These are phyloP conservation scores for Trichoderma asperelloides DNA, from an alignment of 495 filamentous ascomycete genomes.

Conservation along the genomic window DNA sequence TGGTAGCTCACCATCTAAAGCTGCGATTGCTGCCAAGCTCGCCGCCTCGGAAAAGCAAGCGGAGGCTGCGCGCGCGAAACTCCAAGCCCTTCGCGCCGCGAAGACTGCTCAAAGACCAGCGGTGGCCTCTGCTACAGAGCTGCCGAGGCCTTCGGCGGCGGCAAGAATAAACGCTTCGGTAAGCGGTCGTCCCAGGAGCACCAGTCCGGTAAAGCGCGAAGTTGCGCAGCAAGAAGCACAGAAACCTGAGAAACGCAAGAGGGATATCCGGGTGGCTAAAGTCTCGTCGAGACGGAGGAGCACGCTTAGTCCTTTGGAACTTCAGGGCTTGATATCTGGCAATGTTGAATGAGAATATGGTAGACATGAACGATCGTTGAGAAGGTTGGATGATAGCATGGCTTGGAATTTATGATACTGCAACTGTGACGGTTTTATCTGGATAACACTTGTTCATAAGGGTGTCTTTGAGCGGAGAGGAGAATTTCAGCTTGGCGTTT, in stretches of 20 bases:
- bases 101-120: slow-evolving; percentile 9
- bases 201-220: slow-evolving; percentile 7
- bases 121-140: slow-evolving; percentile 10
- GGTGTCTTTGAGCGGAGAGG: too few species aligned
- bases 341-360: slow-evolving; percentile 10
- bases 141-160: neutral
- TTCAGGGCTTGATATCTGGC: slow-evolving; percentile 51
- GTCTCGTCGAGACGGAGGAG: slow-evolving; percentile 51
- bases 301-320: slow-evolving; percentile 62
- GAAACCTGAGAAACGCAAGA: slow-evolving; percentile 29
- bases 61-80: slow-evolving; percentile 46
- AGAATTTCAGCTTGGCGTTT: too few species aligned
- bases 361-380: neutral
- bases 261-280: slow-evolving; percentile 35
- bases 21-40: slow-evolving; percentile 45
- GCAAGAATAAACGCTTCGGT: neutral
- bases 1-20: slow-evolving; percentile 35
- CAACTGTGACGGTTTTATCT: too few species aligned
- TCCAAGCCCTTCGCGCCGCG: slow-evolving; percentile 28
- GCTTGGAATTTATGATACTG: neutral
- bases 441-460: too few species aligned
- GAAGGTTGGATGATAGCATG: neutral
- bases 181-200: neutral
- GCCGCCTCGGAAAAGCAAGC: slow-evolving; percentile 48
- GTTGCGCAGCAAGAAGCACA: neutral